Base-by-base conservation (phyloP, 805 yeast genomes). In the Metschnikowia colocasiae region DNA sequence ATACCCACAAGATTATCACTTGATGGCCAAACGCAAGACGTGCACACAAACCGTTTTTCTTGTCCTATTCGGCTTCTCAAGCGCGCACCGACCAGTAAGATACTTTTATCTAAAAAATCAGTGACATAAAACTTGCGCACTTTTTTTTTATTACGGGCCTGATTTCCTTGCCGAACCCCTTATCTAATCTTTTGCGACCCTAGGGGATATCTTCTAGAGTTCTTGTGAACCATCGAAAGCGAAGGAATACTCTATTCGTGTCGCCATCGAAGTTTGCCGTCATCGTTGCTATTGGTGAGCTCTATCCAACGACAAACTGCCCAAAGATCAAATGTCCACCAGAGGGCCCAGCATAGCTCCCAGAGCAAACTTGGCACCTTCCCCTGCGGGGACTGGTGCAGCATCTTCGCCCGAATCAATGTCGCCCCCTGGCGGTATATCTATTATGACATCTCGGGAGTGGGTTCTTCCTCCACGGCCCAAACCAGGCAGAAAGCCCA, bases 381-480 rank as follows among this genome's bases (percentile, higher is more conserved):
- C 55, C 7, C 57, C 59, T 15, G 52, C 50, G 4, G 53, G 48
- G 3, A 41, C 55, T 7, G 54, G 51, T 15, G 30, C 38, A 2
- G 53, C 56, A 3, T 49, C 53, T 10, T 49, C 54, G 34, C 59
- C 59, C 5, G 59, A 54, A n/a, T 43, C 50, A 32, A 45, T 48
- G 16, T 45, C 53, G 19, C 46, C 59, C 8, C 51, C 56, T 2
- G 55, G 53, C 4, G 42, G 44, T 6, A 51, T 57, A 32, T 76
- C 74, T 55, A 81, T 82, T 20, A 75, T 77, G 50, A 80, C 85
- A 2, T 75, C 81, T 8, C 76, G 71, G 42, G 82, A 77, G 50
- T 80, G 84, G 83, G 76, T 78, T 12, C 62, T 80, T 36, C 84
- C 84, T 5, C 83, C 84, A 6, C 64, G 84, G 47, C 84, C 83